Evolutionary conservation across 805 yeast species (phyloP), one percentile per base, ranked within the genome.

Genomic region (Myxozyma mucilagina): DNA sequence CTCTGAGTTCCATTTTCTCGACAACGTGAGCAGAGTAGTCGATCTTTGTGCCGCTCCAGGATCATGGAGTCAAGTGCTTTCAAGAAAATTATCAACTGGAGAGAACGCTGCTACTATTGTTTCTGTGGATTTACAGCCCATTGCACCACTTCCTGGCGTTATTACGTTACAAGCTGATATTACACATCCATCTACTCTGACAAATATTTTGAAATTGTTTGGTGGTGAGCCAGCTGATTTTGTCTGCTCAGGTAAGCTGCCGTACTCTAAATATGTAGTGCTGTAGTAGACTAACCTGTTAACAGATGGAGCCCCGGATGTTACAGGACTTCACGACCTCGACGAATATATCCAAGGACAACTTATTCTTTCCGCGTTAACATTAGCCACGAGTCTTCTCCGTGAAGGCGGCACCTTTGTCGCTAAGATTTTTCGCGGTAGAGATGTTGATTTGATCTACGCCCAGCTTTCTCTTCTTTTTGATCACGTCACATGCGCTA

Each of bases 21-120:
- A 80, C 57, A 87, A 84, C 44, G 85, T 91, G 39, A 80, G 79
- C 47, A 78, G 97, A 68, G 98, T 94, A 3, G 99, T 94, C 4
- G 99, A 94, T 75, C 79, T 94, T 35, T 94, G 99, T 80, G 99
- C 99, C 41, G 99, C 98, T 4, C 97, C 97, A 0, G 97, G 97
- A 0, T 91, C 97, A 3, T 94, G 99, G 99, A 89, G 96, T 1
- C 99, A 94, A 73, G 99, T 94, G 0, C 80, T 94, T 13, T 86
- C 94, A 36, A 76, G 89, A 67, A 86, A 86, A 69, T 32, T 63
- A 20, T 29, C 56, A 10, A 54, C 47, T 7, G 78, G 79, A 10
- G 39, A 24, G 3, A 45, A 35, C 34, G 45, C 47, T 29, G 84
- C 89, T 43, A 89, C 86, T 69, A 90, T 94, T 47, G 96, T 94